Conservation (phyloP, 495 filamentous ascomycete genomes). For the Alectoria sarmentosa region DNA sequence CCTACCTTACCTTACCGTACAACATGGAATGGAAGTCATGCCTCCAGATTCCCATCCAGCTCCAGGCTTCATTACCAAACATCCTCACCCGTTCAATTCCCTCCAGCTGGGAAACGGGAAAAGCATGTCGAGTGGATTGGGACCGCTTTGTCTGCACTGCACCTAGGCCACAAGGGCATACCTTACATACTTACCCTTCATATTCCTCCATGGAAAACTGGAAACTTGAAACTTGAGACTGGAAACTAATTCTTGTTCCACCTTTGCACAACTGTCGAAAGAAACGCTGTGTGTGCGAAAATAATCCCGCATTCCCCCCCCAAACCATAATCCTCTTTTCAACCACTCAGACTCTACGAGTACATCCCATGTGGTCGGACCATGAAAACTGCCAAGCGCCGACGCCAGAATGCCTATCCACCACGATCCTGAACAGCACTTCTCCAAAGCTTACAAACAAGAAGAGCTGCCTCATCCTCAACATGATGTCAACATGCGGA, state of each 20-base stretch:
- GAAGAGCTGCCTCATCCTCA: constrained; percentile 18
- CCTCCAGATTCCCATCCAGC: not conserved
- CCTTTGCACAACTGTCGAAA: constrained; percentile 15
- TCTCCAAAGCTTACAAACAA: constrained; percentile 18
- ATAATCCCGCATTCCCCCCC: constrained; percentile 5
- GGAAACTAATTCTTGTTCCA: constrained; percentile 6
- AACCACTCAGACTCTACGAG: not conserved
- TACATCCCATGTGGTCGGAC: constrained; percentile 1
- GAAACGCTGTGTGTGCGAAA: constrained; percentile 3
- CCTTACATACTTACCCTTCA: too few species aligned
- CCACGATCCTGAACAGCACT: constrained; percentile 34
- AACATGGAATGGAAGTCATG: constrained; percentile 6
- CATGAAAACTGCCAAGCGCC: not conserved
- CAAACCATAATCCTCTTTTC: not conserved
- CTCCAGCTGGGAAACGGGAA: not conserved
- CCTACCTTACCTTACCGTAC: not conserved
- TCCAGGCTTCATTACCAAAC: not conserved
- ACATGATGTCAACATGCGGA: constrained; percentile 23
- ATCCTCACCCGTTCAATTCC: not conserved
- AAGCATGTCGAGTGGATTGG: not conserved
- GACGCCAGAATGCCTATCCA: constrained; percentile 52
- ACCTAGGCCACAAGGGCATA: not conserved
- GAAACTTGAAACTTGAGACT: too few species aligned
- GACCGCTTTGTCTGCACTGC: constrained; percentile 3
- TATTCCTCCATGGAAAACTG: too few species aligned